Percentiles rank a stretch among this genome's conserved stretches.
These are phyloP conservation scores for Hypomyces perniciosus DNA, from an alignment of 2,329 filamentous ascomycete species.

Conservation along the genomic window DNA sequence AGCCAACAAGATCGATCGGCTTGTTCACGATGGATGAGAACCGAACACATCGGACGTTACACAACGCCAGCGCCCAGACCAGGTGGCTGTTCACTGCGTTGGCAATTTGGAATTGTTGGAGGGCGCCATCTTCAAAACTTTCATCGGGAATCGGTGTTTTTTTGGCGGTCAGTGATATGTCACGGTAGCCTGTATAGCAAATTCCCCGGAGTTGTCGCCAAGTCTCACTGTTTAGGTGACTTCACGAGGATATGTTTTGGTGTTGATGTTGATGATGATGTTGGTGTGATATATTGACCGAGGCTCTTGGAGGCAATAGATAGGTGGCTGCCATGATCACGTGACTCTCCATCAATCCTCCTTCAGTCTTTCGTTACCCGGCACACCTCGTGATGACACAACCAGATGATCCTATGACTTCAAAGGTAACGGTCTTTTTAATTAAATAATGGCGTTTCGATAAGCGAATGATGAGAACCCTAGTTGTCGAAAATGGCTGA, in stretches of 20 bases:
- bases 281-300: neutral
- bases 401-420: no score
- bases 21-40: neutral
- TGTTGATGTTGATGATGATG: neutral
- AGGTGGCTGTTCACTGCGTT: neutral
- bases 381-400: no score
- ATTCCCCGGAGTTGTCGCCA: no score
- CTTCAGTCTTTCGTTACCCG: no score
- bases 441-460: conserved; percentile 3
- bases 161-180: no score
- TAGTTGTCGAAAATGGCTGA: conserved; percentile 20
- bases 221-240: neutral
- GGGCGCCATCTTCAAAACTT: neutral
- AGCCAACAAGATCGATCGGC: neutral
- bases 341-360: no score
- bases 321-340: no score
- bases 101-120: neutral
- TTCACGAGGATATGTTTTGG: neutral
- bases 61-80: neutral
- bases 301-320: no score
- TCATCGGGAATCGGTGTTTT: neutral
- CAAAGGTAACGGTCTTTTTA: neutral
- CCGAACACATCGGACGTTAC: neutral
- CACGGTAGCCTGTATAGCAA: neutral
- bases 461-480: neutral